A percentile compares a stretch with the other conserved stretches of the same genome.
These are phyloP conservation scores for Moniliella sp. DNA, from an alignment of 1,284 basidiomycete genomes.

Conservation along the genomic window DNA sequence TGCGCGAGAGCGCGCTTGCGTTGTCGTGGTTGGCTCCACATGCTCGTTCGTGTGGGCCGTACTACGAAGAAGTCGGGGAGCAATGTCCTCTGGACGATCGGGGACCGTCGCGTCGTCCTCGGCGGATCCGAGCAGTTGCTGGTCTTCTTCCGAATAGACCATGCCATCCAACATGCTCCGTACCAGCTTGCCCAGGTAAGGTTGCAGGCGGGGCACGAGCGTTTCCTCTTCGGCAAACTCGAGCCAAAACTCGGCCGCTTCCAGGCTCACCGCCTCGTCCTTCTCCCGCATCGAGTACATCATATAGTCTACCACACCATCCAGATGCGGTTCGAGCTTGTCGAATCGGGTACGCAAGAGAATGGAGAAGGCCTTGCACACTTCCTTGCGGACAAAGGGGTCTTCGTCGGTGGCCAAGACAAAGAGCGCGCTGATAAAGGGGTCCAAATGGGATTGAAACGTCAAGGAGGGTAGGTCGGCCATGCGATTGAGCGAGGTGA, in stretches of 20 bases:
- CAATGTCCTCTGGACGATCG: slow-evolving; percentile 60
- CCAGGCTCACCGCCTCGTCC: slow-evolving; percentile 42
- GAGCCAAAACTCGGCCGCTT: slow-evolving; percentile 98
- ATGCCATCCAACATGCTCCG: slow-evolving; percentile 87
- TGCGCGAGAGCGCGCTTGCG: slow-evolving; percentile 25
- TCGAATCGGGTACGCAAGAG: slow-evolving; percentile 78
- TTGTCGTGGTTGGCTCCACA: slow-evolving; percentile 14
- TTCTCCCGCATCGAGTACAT: slow-evolving; percentile 90
- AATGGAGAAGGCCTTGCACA: slow-evolving; percentile 83
- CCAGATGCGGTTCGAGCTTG: slow-evolving; percentile 86
- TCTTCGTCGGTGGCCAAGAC: slow-evolving; percentile 79
- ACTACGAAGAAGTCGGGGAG: slow-evolving; percentile 62
- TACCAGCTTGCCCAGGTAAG: slow-evolving; percentile 64
- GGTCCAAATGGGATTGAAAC: slow-evolving; percentile 66
- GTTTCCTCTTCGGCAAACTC: slow-evolving; percentile 93
- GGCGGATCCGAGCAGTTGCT: slow-evolving; percentile 84
- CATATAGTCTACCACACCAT: slow-evolving; percentile 93
- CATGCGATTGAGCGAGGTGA: slow-evolving; percentile 82
- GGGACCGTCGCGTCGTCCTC: slow-evolving; percentile 62
- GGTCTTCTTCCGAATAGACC: slow-evolving; percentile 85
- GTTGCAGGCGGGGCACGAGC: slow-evolving; percentile 59
- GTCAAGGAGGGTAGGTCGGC: slow-evolving; percentile 49
- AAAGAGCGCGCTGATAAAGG: slow-evolving; percentile 77
- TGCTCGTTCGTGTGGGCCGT: slow-evolving; percentile 46
- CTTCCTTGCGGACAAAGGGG: slow-evolving; percentile 73